Evolutionary conservation across 805 yeast species (phyloP).

Genomic region (Pichia sporocuriosa): DNA sequence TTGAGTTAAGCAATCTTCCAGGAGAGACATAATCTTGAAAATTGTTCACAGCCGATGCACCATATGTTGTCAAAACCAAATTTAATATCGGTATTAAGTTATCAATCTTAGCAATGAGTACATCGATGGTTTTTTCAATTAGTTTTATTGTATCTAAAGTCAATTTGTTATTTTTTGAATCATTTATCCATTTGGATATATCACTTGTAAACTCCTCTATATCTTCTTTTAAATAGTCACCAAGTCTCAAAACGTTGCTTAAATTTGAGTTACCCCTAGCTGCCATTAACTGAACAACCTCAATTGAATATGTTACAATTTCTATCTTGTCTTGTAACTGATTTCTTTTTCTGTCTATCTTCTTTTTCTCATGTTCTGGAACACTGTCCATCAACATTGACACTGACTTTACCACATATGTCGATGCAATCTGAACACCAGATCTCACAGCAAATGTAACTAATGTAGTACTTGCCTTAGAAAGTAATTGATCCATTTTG

Average conservation of each 20-base stretch:
- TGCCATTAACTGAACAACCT: slow-evolving; percentile 53
- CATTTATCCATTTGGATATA: slow-evolving; percentile 34
- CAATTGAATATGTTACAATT: slow-evolving; percentile 61
- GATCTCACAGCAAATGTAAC: slow-evolving; percentile 76
- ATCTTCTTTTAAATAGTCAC: slow-evolving; percentile 48
- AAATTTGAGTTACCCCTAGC: slow-evolving; percentile 57
- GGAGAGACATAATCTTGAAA: slow-evolving; percentile 50
- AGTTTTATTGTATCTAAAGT: slow-evolving; percentile 30
- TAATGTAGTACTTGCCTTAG: slow-evolving; percentile 64
- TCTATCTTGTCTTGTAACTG: slow-evolving; percentile 51
- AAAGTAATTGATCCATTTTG: slow-evolving; percentile 35
- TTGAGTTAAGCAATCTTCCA: slow-evolving; percentile 58
- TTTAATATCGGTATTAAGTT: slow-evolving; percentile 64
- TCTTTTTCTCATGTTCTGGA: slow-evolving; percentile 41
- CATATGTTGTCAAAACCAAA: slow-evolving; percentile 60
- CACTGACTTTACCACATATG: slow-evolving; percentile 64
- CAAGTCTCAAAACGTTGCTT: slow-evolving; percentile 46
- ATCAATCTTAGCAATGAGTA: slow-evolving; percentile 47
- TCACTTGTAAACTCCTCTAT: slow-evolving; percentile 50
- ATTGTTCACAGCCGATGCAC: slow-evolving; percentile 48
- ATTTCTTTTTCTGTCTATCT: slow-evolving; percentile 25
- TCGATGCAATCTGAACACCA: slow-evolving; percentile 67
- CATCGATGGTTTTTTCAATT: slow-evolving; percentile 46
- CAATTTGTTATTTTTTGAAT: slow-evolving; percentile 18
- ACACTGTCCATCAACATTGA: slow-evolving; percentile 45